These are phyloP conservation scores for Carex arenaria DNA, from an alignment of 202 grass and related monocot species.

Conservation along the genomic window DNA sequence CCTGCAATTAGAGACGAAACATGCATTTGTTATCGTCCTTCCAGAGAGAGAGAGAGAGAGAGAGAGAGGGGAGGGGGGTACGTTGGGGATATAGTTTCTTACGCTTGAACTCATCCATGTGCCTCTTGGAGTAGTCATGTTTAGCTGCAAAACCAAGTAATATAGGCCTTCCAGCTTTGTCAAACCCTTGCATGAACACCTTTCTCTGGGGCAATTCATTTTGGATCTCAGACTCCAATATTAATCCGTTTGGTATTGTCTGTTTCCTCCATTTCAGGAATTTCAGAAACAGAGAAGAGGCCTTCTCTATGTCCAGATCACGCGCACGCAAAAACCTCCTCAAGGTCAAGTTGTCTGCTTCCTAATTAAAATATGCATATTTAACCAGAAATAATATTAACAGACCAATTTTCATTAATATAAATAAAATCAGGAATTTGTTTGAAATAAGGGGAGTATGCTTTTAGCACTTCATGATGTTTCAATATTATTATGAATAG, in stretches of 20 bases:
- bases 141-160: conserved; percentile 38
- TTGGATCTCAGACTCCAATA: conserved; percentile 37
- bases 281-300: conserved; percentile 45
- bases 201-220: conserved; percentile 52
- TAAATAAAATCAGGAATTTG: background rate
- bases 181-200: conserved; percentile 49
- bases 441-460: background rate
- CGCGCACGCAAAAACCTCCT: conserved; percentile 71
- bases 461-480: background rate
- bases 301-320: conserved; percentile 49
- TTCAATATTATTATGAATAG: too few relatives aligned
- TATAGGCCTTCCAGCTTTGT: conserved; percentile 53
- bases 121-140: conserved; percentile 47
- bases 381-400: background rate
- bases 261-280: conserved; percentile 48
- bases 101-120: conserved; percentile 73
- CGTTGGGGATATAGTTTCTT: background rate
- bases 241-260: conserved; percentile 41
- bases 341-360: conserved; percentile 59
- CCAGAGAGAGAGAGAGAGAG: background rate
- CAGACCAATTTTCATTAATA: background rate
- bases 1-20: conserved; percentile 33
- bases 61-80: background rate
- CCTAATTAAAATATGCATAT: conserved; percentile 30
- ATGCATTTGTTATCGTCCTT: background rate